Conservation (phyloP, 306 rosid species). For the Lagenaria siceraria region DNA sequence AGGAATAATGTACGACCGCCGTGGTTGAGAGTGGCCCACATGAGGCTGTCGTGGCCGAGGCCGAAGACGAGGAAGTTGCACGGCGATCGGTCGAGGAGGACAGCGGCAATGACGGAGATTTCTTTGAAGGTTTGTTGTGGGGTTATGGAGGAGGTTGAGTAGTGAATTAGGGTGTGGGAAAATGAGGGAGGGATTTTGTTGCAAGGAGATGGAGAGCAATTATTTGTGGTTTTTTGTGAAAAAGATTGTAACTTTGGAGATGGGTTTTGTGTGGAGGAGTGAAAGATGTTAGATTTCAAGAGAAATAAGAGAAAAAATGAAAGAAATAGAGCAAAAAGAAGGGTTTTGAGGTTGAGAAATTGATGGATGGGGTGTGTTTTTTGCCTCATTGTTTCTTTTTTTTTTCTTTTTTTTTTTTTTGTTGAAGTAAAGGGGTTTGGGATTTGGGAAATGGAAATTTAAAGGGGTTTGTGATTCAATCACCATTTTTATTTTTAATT, state of each 20-base stretch:
- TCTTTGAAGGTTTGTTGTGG: slow-evolving; percentile 72
- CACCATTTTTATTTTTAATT: background rate
- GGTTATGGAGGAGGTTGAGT: slow-evolving; percentile 54
- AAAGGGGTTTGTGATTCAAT: background rate
- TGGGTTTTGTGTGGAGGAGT: slow-evolving; percentile 20
- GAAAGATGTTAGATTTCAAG: slow-evolving; percentile 29
- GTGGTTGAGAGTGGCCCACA: slow-evolving; percentile 66
- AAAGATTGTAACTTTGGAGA: slow-evolving; percentile 12
- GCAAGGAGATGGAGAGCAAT: slow-evolving; percentile 21
- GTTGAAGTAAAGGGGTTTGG: background rate
- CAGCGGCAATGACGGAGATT: slow-evolving; percentile 40
- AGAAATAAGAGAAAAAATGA: slow-evolving; percentile 38
- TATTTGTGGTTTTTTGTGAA: background rate
- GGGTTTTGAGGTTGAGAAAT: slow-evolving; percentile 39
- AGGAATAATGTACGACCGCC: slow-evolving; percentile 57
- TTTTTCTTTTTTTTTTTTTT: background rate
- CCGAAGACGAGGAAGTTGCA: slow-evolving; percentile 78
- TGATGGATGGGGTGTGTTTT: slow-evolving; percentile 24
- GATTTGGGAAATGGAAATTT: background rate
- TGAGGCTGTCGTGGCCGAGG: slow-evolving; percentile 73
- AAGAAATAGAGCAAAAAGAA: slow-evolving; percentile 30
- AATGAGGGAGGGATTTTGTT: slow-evolving; percentile 38
- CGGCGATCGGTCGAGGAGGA: slow-evolving; percentile 39
- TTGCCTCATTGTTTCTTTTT: slow-evolving; percentile 39
- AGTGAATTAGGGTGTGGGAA: slow-evolving; percentile 49